A percentile compares a stretch with the other conserved stretches of the same genome.
phyloP scores from a whole-genome alignment of 129 eudicot genomes.

The Saposhnikovia divaricata region DNA sequence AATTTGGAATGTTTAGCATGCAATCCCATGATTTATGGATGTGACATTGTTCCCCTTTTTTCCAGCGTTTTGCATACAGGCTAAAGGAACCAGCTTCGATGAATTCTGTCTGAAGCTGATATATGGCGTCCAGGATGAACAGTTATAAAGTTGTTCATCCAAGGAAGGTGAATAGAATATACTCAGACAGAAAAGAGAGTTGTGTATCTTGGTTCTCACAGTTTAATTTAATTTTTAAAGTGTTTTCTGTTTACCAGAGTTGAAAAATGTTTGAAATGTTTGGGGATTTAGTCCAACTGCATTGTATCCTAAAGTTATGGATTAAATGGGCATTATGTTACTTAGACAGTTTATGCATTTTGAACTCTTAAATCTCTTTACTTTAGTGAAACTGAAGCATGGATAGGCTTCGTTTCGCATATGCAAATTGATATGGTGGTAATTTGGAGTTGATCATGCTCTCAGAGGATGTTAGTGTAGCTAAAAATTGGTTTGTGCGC shows the following conservation, averaged over 20 bases:
- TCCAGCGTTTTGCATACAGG: conserved; percentile 77
- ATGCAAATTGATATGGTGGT: background rate
- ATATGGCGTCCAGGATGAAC: conserved; percentile 1
- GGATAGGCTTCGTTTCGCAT: background rate
- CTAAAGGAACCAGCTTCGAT: conserved; percentile 26
- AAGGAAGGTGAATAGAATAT: conserved; percentile 8
- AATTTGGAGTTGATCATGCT: background rate
- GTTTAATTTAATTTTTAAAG: conserved; percentile 6
- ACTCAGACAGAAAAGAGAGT: conserved; percentile 6
- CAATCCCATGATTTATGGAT: background rate
- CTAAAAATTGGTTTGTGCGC: background rate
- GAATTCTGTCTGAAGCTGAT: conserved; percentile 11
- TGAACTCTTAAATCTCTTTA: background rate
- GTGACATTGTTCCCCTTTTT: conserved; percentile 2
- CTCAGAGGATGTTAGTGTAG: background rate
- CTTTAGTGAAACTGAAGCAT: background rate
- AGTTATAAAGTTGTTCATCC: background rate
- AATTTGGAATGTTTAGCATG: background rate
- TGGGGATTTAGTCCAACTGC: background rate
- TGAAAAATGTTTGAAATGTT: conserved; percentile 14
- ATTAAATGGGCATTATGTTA: background rate
- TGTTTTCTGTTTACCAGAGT: conserved; percentile 1
- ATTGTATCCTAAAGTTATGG: background rate
- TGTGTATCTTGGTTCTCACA: background rate
- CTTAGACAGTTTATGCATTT: background rate